These are phyloP conservation scores for Xylaria sp. DNA, from an alignment of 2,329 filamentous ascomycete genomes.

Conservation along the genomic window DNA sequence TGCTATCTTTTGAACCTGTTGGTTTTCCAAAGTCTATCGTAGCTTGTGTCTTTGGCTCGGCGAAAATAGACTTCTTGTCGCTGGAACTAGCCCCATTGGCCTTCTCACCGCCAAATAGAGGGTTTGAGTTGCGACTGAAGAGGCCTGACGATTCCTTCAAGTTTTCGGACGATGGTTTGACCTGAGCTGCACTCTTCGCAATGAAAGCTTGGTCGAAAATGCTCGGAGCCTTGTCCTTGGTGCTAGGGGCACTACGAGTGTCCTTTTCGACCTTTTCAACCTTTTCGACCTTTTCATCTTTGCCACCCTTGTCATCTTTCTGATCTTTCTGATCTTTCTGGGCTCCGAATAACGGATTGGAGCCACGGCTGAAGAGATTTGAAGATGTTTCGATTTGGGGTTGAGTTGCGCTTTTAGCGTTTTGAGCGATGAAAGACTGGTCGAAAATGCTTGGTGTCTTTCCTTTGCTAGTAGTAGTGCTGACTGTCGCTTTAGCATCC, in stretches of 20 bases:
- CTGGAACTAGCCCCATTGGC: slow-evolving; percentile 38
- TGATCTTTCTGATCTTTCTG: slow-evolving; percentile 1
- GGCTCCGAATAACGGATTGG: slow-evolving; percentile 27
- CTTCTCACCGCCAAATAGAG: slow-evolving; percentile 26
- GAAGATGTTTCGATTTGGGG: slow-evolving; percentile 26
- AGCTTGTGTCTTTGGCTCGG: slow-evolving; percentile 39
- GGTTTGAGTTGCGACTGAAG: slow-evolving; percentile 36
- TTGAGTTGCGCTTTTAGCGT: slow-evolving; percentile 27
- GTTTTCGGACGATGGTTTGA: slow-evolving; percentile 29
- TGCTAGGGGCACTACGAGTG: background rate
- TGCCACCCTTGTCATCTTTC: slow-evolving; percentile 18
- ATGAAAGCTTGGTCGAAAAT: slow-evolving; percentile 29
- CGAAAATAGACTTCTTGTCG: slow-evolving; percentile 47
- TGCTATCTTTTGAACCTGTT: background rate
- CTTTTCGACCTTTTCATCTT: background rate
- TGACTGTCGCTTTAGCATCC: slow-evolving; percentile 6
- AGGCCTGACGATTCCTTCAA: slow-evolving; percentile 29
- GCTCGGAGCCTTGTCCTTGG: slow-evolving; percentile 2
- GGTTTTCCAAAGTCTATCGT: background rate
- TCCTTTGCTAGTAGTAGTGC: background rate
- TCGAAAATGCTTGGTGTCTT: slow-evolving; percentile 26
- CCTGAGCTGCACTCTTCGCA: slow-evolving; percentile 22
- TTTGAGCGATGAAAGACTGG: slow-evolving; percentile 21
- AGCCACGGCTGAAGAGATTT: slow-evolving; percentile 33
- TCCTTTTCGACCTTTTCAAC: slow-evolving; percentile 21